Conservation (phyloP, 345 rosid species). For the Eutrema heterophyllum region DNA sequence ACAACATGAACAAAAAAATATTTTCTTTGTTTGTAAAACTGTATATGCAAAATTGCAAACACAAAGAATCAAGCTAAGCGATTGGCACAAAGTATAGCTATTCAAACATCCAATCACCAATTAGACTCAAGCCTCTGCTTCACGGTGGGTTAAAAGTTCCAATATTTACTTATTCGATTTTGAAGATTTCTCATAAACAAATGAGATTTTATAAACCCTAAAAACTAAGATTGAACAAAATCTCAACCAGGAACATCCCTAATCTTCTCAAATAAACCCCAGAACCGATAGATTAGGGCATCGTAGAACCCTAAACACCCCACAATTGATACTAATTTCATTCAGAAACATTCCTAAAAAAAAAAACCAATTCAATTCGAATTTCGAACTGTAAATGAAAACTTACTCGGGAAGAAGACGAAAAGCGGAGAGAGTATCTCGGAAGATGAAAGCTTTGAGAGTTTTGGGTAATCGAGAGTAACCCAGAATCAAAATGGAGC, state of each 20-base stretch:
- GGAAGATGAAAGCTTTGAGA: slow-evolving; percentile 57
- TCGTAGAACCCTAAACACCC: background rate
- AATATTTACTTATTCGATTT: background rate
- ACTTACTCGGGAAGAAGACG: slow-evolving; percentile 72
- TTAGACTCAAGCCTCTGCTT: background rate
- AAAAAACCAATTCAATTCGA: background rate
- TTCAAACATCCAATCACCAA: background rate
- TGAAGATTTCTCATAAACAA: background rate
- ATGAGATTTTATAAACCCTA: background rate
- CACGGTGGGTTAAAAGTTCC: background rate
- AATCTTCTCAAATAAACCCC: background rate
- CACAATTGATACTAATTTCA: background rate
- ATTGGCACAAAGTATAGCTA: too few species aligned
- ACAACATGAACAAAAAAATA: background rate
- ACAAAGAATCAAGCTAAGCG: background rate
- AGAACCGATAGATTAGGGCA: too few species aligned
- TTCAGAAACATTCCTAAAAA: background rate
- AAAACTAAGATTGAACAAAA: background rate
- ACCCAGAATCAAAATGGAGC: slow-evolving; percentile 47
- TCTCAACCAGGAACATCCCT: background rate
- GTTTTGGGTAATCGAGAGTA: slow-evolving; percentile 53
- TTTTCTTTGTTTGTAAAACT: background rate
- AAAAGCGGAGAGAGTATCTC: slow-evolving; percentile 64
- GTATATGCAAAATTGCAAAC: background rate
- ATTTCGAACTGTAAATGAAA: background rate